phyloP scores from a whole-genome alignment of 2,329 filamentous ascomycete genomes.

The Xylaria hypoxylon region DNA sequence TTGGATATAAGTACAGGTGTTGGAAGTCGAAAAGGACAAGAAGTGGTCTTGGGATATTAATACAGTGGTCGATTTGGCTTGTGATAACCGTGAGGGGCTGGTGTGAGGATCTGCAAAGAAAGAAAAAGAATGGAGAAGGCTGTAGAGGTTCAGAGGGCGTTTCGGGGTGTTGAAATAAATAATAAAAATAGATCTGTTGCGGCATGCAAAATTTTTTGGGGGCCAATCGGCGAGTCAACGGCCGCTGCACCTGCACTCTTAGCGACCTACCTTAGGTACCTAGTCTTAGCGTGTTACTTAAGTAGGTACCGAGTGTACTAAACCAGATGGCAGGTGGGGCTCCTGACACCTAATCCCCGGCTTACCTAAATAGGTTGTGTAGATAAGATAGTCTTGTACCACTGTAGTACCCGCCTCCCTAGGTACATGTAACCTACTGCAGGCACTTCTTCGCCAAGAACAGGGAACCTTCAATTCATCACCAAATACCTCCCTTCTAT shows the following conservation, averaged over 20 bases:
- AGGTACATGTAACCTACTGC: conserved; percentile 11
- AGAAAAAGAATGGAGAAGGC: conserved; percentile 37
- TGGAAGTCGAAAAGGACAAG: neutral
- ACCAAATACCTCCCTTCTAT: neutral
- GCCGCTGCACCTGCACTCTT: neutral
- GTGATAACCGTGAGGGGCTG: conserved; percentile 20
- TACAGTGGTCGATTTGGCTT: conserved; percentile 7
- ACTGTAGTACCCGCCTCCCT: no score
- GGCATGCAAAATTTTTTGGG: conserved; percentile 3
- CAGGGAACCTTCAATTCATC: neutral
- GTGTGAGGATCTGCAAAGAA: conserved; percentile 35
- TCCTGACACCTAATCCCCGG: no score
- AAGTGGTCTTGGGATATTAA: neutral
- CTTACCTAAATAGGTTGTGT: no score
- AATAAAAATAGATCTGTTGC: conserved; percentile 19
- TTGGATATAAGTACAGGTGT: conserved; percentile 18
- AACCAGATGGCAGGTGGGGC: neutral
- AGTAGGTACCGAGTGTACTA: neutral
- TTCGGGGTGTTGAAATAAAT: conserved; percentile 10
- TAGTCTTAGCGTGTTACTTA: neutral
- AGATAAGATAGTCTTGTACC: no score
- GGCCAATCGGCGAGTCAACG: conserved; percentile 16
- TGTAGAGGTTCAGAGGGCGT: conserved; percentile 1
- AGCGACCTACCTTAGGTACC: neutral
- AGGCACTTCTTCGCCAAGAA: neutral